These are phyloP conservation scores for Calendula officinalis DNA, from an alignment of 129 eudicot genomes.

Conservation along the genomic window DNA sequence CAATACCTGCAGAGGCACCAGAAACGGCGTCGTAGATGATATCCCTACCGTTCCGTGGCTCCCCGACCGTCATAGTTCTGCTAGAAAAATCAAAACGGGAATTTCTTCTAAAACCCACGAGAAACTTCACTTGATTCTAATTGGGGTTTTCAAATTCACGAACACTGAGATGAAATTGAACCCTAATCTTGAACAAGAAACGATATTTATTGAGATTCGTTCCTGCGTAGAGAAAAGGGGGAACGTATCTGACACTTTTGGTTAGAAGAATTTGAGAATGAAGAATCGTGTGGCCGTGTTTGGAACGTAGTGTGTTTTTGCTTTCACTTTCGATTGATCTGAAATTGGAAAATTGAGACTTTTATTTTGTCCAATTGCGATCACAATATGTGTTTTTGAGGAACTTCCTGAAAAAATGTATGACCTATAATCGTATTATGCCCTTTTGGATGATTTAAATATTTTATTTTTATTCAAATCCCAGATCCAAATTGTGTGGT, in stretches of 20 bases:
- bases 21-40: constrained; percentile 46
- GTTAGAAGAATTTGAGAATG: constrained; percentile 3
- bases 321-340: constrained; percentile 22
- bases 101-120: constrained; percentile 23
- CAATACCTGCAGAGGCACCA: constrained; percentile 52
- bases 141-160: constrained; percentile 15
- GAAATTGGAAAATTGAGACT: constrained; percentile 8
- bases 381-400: neutral
- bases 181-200: constrained; percentile 4
- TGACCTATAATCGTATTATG: neutral
- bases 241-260: constrained; percentile 35
- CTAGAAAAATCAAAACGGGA: constrained; percentile 9
- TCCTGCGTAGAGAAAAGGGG: neutral
- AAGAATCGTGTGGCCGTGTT: constrained; percentile 15
- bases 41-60: constrained; percentile 37
- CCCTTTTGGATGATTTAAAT: neutral
- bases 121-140: constrained; percentile 6
- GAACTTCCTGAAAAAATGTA: neutral
- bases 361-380: constrained; percentile 17
- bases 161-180: constrained; percentile 10
- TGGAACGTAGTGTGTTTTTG: constrained; percentile 1
- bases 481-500: constrained; percentile 1
- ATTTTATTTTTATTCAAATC: neutral
- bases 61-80: constrained; percentile 42
- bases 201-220: constrained; percentile 8